A percentile compares a stretch with the other conserved stretches of the same genome.
phyloP scores from a whole-genome alignment of 75 land plant species.

The Cupressus sempervirens region DNA sequence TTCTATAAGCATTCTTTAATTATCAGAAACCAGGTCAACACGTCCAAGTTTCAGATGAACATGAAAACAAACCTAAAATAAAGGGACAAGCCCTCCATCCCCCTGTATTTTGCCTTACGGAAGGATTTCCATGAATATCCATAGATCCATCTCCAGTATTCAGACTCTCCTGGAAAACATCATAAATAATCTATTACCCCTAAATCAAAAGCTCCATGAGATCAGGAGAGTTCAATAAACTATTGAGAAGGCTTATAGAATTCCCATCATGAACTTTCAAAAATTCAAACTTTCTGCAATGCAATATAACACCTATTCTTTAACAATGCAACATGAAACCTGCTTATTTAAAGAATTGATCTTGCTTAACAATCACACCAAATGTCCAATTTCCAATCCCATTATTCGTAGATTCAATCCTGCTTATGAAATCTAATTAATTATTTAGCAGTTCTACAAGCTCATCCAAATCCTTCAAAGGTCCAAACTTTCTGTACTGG shows the following conservation, averaged over 20 bases:
- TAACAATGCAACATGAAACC: not conserved
- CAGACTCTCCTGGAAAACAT: constrained; percentile 6
- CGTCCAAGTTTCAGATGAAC: not conserved
- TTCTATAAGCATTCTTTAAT: not conserved
- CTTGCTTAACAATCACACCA: not conserved
- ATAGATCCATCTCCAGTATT: constrained; percentile 81
- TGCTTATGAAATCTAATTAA: not conserved
- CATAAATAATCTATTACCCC: not conserved
- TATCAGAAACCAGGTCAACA: not conserved
- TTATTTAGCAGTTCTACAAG: not conserved
- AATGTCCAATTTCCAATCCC: too few species aligned
- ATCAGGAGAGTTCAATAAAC: not conserved
- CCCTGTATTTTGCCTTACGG: constrained; percentile 65
- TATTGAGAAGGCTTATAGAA: not conserved
- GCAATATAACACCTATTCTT: not conserved
- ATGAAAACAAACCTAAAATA: constrained; percentile 57
- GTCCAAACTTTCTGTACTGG: not conserved
- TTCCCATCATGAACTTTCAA: not conserved
- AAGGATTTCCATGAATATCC: constrained; percentile 73
- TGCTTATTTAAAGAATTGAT: not conserved
- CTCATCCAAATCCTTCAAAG: not conserved
- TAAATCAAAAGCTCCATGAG: not conserved
- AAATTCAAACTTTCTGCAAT: not conserved
- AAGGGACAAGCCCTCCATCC: constrained; percentile 88
- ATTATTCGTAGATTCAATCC: not conserved